phyloP scores from a whole-genome alignment of 1,139 yeast genomes.

The Scheffersomyces insectosa region DNA sequence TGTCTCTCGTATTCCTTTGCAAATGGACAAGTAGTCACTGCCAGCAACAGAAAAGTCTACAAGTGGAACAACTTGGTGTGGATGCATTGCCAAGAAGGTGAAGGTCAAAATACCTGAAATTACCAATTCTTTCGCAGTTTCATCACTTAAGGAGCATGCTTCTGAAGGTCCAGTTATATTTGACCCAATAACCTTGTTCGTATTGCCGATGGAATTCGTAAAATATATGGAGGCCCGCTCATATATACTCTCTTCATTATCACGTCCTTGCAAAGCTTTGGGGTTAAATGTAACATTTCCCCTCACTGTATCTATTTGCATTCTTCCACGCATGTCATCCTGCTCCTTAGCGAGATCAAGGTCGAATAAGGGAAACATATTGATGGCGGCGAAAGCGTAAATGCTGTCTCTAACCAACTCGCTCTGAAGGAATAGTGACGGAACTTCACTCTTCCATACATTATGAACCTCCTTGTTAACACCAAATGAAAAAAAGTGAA shows the following conservation, averaged over 20 bases:
- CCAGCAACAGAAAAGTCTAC: slow-evolving; percentile 20
- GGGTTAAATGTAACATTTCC: slow-evolving; percentile 1
- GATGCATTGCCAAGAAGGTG: slow-evolving; percentile 32
- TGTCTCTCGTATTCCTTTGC: slow-evolving; percentile 18
- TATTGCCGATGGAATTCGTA: slow-evolving; percentile 12
- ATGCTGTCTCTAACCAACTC: slow-evolving; percentile 22
- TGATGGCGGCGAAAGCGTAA: slow-evolving; percentile 24
- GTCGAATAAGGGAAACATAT: slow-evolving; percentile 18
- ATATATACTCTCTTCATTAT: slow-evolving; percentile 7
- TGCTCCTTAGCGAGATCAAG: slow-evolving; percentile 6
- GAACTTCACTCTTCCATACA: slow-evolving; percentile 30
- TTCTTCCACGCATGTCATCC: slow-evolving; percentile 1
- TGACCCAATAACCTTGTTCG: slow-evolving; percentile 2
- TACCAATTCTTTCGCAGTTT: slow-evolving; percentile 21
- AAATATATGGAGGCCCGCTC: slow-evolving; percentile 26
- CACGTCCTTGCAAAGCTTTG: slow-evolving; percentile 1
- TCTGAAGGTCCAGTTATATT: background rate
- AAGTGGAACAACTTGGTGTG: slow-evolving; percentile 29
- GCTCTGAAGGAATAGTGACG: slow-evolving; percentile 23
- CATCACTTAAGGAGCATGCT: slow-evolving; percentile 7
- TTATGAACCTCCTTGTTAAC: slow-evolving; percentile 20
- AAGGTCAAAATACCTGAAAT: slow-evolving; percentile 25
- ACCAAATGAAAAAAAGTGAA: slow-evolving; percentile 25
- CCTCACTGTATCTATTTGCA: background rate
- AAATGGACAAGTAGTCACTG: slow-evolving; percentile 21